These are phyloP conservation scores for Serpula lacrymans DNA, from an alignment of 768 basidiomycete genomes.

Conservation along the genomic window DNA sequence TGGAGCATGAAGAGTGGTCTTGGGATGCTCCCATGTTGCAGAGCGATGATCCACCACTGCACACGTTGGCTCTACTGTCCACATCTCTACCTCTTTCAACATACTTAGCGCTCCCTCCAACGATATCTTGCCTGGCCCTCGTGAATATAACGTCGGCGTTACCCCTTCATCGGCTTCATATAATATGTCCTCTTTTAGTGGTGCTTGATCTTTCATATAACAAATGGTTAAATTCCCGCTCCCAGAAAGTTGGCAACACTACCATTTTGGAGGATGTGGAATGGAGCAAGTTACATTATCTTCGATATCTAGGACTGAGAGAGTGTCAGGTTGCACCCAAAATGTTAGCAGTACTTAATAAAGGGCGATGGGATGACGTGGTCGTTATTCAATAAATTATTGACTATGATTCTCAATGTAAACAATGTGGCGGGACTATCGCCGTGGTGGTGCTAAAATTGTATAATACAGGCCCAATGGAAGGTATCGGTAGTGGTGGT, in stretches of 20 bases:
- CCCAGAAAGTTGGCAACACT: slow-evolving; percentile 28
- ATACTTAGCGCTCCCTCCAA: slow-evolving; percentile 55
- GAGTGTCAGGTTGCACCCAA: slow-evolving; percentile 44
- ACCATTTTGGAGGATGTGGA: slow-evolving; percentile 49
- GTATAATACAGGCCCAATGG: too few species aligned
- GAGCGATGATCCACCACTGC: slow-evolving; percentile 35
- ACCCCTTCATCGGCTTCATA: slow-evolving; percentile 55
- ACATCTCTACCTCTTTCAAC: slow-evolving; percentile 41
- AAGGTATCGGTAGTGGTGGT: too few species aligned
- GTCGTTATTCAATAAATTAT: slow-evolving; percentile 37
- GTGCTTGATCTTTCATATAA: slow-evolving; percentile 72
- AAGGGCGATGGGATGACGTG: slow-evolving; percentile 65
- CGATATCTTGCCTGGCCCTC: slow-evolving; percentile 60
- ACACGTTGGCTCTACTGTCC: slow-evolving; percentile 50
- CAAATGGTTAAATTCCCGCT: slow-evolving; percentile 32
- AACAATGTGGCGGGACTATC: background rate
- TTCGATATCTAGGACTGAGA: slow-evolving; percentile 56
- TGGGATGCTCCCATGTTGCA: slow-evolving; percentile 41
- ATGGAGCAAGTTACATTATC: slow-evolving; percentile 54
- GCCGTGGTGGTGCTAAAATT: slow-evolving; percentile 12
- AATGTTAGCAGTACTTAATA: slow-evolving; percentile 48
- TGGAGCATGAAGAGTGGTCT: slow-evolving; percentile 15
- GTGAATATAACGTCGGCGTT: slow-evolving; percentile 47
- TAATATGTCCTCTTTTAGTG: slow-evolving; percentile 56
- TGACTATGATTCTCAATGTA: slow-evolving; percentile 25